Percentiles rank a stretch among this genome's conserved stretches.
Evolutionary conservation across 768 basidiomycete species (phyloP).

Genomic region (Suillus fuscotomentosus): DNA sequence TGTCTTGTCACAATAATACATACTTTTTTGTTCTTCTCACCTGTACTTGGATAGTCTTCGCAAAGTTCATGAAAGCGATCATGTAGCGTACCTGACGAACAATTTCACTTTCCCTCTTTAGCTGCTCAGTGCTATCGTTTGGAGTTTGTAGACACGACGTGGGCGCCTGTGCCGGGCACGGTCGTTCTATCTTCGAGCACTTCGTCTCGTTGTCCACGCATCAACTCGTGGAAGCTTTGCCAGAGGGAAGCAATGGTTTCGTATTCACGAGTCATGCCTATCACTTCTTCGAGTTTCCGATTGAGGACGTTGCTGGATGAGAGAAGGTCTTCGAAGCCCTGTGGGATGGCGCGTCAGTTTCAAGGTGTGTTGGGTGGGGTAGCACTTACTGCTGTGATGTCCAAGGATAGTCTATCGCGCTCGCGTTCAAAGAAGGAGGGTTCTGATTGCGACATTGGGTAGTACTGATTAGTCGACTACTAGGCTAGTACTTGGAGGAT

Average conservation of each 20-base stretch:
- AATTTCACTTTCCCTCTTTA: conserved; percentile 5
- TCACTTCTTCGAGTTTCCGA: conserved; percentile 88
- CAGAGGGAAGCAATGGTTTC: conserved; percentile 84
- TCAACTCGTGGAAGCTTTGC: conserved; percentile 77
- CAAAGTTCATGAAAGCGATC: conserved; percentile 22
- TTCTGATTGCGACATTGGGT: conserved; percentile 35
- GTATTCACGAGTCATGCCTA: conserved; percentile 92
- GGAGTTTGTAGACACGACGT: conserved; percentile 43
- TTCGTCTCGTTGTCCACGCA: conserved; percentile 51
- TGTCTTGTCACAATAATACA: conserved; percentile 33
- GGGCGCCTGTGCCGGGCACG: conserved; percentile 69
- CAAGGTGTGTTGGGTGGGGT: neutral
- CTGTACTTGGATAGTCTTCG: conserved; percentile 40
- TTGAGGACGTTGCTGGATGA: conserved; percentile 84
- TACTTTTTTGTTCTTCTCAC: conserved; percentile 24
- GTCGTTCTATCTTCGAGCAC: conserved; percentile 32
- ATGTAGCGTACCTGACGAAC: conserved; percentile 17
- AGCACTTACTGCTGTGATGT: conserved; percentile 65
- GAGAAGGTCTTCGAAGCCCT: conserved; percentile 89
- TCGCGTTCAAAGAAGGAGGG: conserved; percentile 75
- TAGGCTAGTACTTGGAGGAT: neutral
- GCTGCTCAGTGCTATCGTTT: conserved; percentile 14
- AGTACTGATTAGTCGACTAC: neutral
- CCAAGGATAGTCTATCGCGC: conserved; percentile 67
- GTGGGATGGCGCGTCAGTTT: neutral